phyloP scores from a whole-genome alignment of 768 basidiomycete species.

The Tricholoma matsutake region DNA sequence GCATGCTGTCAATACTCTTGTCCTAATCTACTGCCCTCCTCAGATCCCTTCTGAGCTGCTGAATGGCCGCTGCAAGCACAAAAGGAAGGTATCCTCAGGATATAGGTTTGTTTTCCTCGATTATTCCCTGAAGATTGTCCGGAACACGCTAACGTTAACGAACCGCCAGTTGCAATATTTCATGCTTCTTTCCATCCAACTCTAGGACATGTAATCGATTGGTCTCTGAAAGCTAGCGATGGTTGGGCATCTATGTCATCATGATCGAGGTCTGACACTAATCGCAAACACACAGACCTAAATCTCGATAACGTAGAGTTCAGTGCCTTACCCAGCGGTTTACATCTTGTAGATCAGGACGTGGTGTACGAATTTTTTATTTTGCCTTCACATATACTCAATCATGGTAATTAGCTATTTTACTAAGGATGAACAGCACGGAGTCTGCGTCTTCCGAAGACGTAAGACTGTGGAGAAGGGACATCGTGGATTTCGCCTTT shows the following conservation, averaged over 20 bases:
- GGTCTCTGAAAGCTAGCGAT: slow-evolving; percentile 69
- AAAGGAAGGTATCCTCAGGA: slow-evolving; percentile 45
- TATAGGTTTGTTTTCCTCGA: slow-evolving; percentile 37
- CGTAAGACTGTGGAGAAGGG: slow-evolving; percentile 66
- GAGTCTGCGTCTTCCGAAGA: slow-evolving; percentile 72
- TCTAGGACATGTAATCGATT: slow-evolving; percentile 75
- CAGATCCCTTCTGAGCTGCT: neutral
- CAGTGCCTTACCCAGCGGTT: slow-evolving; percentile 75
- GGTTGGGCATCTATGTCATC: slow-evolving; percentile 36
- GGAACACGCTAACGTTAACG: neutral
- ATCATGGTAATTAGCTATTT: slow-evolving; percentile 52
- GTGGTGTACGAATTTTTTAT: slow-evolving; percentile 55
- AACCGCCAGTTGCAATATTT: slow-evolving; percentile 67
- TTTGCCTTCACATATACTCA: slow-evolving; percentile 1
- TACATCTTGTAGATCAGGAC: slow-evolving; percentile 77
- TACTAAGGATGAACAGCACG: slow-evolving; percentile 63
- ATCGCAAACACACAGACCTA: slow-evolving; percentile 44
- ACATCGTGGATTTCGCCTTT: slow-evolving; percentile 77
- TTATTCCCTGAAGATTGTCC: neutral
- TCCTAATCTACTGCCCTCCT: neutral
- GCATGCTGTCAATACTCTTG: neutral
- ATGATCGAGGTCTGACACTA: neutral
- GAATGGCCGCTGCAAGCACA: slow-evolving; percentile 21
- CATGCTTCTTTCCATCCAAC: slow-evolving; percentile 86
- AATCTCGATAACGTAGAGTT: slow-evolving; percentile 74